Evolutionary conservation across 1,284 basidiomycete genomes (phyloP), one percentile per base, ranked within the genome.

Genomic region (Cutaneotrichosporon sp.): DNA sequence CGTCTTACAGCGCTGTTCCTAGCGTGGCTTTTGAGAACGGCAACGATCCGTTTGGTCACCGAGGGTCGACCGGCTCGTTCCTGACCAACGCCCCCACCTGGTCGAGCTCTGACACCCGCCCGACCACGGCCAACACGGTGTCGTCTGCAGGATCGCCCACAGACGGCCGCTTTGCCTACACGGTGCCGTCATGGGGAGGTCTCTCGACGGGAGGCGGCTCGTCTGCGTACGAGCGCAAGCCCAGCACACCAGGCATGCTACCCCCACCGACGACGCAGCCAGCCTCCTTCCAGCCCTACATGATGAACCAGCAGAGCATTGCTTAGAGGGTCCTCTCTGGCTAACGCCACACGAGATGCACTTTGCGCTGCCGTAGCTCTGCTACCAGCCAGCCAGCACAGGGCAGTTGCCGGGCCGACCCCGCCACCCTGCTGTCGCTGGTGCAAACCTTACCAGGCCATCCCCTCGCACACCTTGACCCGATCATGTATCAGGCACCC

Each of bases 111-210:
- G 53, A 58, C 50, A 58, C 56, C n/a, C 56, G 52, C 18, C 56
- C 56, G 38, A 54, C 52, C 33, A 58, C 56, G 33, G 56, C 56
- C 43, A 58, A 54, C 52, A 58, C 56, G 3, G 52, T 54, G 2
- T 54, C 52, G 1, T 54, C 56, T 21, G 50, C 35, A 9, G 56
- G 52, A 36, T 58, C 56, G 10, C 56, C 56, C 13, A 54, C 49
- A 10, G 56, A 58, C 33, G 42, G 46, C 9, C 54, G 50, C 23
- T 55, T 55, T 43, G 41, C 34, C 7, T 55, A 55, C 49, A 38
- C 40, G 9, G 45, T 46, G 34, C 45, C 45, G 18, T 13, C 41
- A n/a, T 46, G 45, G 45, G 23, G 41, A 18, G 41, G 21, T 1
- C 12, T 30, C 21, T 20, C 45, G 1, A 20, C 33, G 8, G 14